Conservation (phyloP, 768 basidiomycete genomes). For the Trametes elegans region DNA sequence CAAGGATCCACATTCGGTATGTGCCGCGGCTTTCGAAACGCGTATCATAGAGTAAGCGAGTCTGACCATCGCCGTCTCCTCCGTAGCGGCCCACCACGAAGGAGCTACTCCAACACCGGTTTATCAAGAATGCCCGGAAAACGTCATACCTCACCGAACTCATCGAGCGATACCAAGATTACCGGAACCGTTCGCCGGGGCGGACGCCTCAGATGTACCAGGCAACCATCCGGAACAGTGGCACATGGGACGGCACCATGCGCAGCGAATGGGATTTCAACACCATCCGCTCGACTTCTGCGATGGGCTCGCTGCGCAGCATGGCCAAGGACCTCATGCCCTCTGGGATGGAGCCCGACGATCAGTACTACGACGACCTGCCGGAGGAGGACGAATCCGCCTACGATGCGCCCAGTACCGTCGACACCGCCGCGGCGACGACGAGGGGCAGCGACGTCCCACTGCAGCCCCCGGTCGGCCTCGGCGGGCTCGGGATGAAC, state of each 20-base stretch:
- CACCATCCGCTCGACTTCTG: slow-evolving; percentile 67
- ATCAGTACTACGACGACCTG: slow-evolving; percentile 38
- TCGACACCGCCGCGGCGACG: slow-evolving; percentile 63
- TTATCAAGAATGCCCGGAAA: slow-evolving; percentile 82
- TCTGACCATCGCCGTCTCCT: not conserved
- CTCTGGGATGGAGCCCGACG: slow-evolving; percentile 47
- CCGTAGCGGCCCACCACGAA: slow-evolving; percentile 92
- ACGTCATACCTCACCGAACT: slow-evolving; percentile 84
- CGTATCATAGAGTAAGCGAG: no score
- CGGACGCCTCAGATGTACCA: slow-evolving; percentile 49
- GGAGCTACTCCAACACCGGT: slow-evolving; percentile 91
- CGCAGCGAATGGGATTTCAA: slow-evolving; percentile 97
- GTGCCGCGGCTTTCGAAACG: no score
- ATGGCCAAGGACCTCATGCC: slow-evolving; percentile 69
- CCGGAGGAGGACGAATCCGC: slow-evolving; percentile 37
- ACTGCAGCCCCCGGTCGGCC: slow-evolving; percentile 20
- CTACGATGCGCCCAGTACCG: slow-evolving; percentile 39
- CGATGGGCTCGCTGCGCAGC: slow-evolving; percentile 76
- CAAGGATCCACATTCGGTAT: slow-evolving; percentile 82
- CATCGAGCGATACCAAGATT: slow-evolving; percentile 84
- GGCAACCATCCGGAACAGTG: slow-evolving; percentile 54
- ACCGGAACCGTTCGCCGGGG: slow-evolving; percentile 58
- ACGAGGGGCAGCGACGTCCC: slow-evolving; percentile 55
- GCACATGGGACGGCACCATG: slow-evolving; percentile 78
- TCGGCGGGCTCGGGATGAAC: slow-evolving; percentile 35